phyloP scores from a whole-genome alignment of 768 basidiomycete species.

The Strobilomyces confusus region DNA sequence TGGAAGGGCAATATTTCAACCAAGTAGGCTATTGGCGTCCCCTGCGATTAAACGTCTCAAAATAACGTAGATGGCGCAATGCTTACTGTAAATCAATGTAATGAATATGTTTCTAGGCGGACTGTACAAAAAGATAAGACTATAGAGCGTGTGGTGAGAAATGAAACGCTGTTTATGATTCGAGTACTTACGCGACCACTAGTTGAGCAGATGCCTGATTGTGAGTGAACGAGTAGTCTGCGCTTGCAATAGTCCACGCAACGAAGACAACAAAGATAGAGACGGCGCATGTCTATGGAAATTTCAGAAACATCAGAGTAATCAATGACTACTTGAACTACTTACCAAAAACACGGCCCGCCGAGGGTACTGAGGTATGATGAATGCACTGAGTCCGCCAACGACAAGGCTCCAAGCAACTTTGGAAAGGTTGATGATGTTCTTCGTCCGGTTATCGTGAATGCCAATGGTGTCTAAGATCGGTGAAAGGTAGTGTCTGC shows the following conservation, averaged over 20 bases:
- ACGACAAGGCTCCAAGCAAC: slow-evolving; percentile 5
- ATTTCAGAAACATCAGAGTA: background rate
- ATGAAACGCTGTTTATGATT: background rate
- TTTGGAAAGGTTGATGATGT: background rate
- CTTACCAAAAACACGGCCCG: slow-evolving; percentile 9
- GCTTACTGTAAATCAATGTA: slow-evolving; percentile 5
- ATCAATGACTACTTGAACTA: background rate
- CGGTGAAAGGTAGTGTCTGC: slow-evolving; percentile 10
- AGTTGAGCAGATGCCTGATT: slow-evolving; percentile 1
- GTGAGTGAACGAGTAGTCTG: slow-evolving; percentile 8
- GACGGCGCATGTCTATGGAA: slow-evolving; percentile 3
- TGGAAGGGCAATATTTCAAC: no score
- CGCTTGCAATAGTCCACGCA: slow-evolving; percentile 17
- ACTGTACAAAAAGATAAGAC: slow-evolving; percentile 9
- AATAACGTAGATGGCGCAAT: background rate
- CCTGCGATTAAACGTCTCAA: background rate
- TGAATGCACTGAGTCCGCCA: background rate
- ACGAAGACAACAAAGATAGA: slow-evolving; percentile 14
- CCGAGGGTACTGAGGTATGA: slow-evolving; percentile 4
- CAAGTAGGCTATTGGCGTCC: background rate
- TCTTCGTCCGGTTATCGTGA: background rate
- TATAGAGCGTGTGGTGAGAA: background rate
- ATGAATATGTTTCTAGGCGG: background rate
- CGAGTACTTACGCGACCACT: slow-evolving; percentile 9
- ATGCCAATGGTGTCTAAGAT: slow-evolving; percentile 15